These are phyloP conservation scores for Sarcodon aspratus DNA, from an alignment of 768 basidiomycete genomes.

Conservation along the genomic window DNA sequence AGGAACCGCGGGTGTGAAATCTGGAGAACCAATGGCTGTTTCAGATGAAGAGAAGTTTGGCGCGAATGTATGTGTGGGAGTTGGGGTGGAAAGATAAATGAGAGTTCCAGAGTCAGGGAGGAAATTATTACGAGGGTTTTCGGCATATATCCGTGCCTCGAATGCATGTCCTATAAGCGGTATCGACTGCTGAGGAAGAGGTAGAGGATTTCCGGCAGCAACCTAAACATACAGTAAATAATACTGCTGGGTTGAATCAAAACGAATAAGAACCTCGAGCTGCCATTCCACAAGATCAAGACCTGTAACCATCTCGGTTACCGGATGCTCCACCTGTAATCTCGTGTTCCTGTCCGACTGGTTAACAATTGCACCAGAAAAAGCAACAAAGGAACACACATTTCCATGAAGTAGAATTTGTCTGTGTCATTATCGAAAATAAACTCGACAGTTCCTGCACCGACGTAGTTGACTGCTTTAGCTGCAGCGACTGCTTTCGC, in stretches of 20 bases:
- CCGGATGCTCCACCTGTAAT: constrained; percentile 83
- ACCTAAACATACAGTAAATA: constrained; percentile 32
- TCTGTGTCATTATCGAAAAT: constrained; percentile 89
- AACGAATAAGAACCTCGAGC: constrained; percentile 42
- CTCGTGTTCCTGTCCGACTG: constrained; percentile 57
- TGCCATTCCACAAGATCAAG: constrained; percentile 96
- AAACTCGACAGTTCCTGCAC: constrained; percentile 93
- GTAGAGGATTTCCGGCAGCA: constrained; percentile 80
- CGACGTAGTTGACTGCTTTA: constrained; percentile 82
- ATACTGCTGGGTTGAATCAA: neutral
- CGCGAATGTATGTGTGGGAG: constrained; percentile 61
- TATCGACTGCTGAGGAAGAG: constrained; percentile 64
- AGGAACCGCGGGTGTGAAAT: neutral
- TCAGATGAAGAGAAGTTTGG: constrained; percentile 25
- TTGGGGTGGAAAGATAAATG: constrained; percentile 71
- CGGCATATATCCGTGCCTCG: constrained; percentile 92
- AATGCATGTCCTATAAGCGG: constrained; percentile 89
- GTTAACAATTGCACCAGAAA: too few relatives aligned
- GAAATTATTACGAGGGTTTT: constrained; percentile 89
- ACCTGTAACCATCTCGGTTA: constrained; percentile 92
- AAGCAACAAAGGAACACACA: constrained; percentile 32
- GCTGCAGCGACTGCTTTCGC: constrained; percentile 90
- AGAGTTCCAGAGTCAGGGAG: constrained; percentile 83
- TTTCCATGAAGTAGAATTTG: constrained; percentile 93
- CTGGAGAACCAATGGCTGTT: constrained; percentile 3